Conservation (phyloP, 495 filamentous ascomycete genomes). For the Aspergillus hancockii region DNA sequence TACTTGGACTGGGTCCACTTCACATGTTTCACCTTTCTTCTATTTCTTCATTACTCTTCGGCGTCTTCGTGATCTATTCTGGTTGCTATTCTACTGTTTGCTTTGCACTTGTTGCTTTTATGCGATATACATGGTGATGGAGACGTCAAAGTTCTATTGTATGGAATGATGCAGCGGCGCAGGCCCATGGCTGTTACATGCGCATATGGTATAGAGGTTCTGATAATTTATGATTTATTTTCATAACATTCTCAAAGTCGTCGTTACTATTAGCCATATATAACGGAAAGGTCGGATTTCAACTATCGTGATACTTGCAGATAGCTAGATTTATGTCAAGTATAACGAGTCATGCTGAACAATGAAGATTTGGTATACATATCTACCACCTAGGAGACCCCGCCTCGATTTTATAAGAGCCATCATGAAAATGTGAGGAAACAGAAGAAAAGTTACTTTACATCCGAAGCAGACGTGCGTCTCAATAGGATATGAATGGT, state of each 20-base stretch:
- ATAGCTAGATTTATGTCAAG: no score
- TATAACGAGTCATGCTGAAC: no score
- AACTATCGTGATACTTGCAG: no score
- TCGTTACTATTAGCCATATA: no score
- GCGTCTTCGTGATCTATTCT: conserved; percentile 3
- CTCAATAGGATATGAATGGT: conserved; percentile 1
- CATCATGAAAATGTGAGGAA: background rate
- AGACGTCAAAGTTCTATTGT: conserved; percentile 5
- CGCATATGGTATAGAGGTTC: conserved; percentile 6
- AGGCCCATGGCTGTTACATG: conserved; percentile 2
- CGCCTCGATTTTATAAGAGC: background rate
- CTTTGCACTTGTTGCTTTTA: background rate
- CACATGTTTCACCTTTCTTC: background rate
- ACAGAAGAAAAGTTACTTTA: conserved; percentile 16
- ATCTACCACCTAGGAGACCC: background rate
- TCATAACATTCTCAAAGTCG: background rate
- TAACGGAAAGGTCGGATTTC: no score
- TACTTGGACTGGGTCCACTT: background rate
- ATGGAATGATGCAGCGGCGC: conserved; percentile 5
- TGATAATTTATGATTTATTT: conserved; percentile 8
- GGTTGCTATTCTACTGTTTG: conserved; percentile 5
- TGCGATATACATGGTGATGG: conserved; percentile 5
- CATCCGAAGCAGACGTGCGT: conserved; percentile 14
- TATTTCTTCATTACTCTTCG: background rate
- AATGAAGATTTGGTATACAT: background rate